phyloP scores from a whole-genome alignment of 2,329 filamentous ascomycete genomes.

The Aureobasidium mangrovei region DNA sequence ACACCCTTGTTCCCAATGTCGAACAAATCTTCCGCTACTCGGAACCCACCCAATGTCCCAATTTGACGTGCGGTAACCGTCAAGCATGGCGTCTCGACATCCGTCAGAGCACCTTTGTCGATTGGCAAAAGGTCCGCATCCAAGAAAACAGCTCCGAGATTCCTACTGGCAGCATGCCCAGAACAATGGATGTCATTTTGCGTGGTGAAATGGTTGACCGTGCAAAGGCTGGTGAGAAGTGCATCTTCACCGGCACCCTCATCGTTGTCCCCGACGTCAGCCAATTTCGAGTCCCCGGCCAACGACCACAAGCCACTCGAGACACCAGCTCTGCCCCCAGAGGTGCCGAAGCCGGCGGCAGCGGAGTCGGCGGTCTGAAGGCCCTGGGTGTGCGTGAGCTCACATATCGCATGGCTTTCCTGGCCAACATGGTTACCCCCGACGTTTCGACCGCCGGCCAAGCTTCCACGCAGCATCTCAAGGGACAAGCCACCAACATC shows the following conservation, averaged over 20 bases:
- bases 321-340: conserved; percentile 68
- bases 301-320: conserved; percentile 71
- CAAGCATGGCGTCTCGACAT: conserved; percentile 96
- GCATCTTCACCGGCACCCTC: conserved; percentile 90
- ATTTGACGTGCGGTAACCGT: conserved; percentile 76
- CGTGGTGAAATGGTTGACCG: conserved; percentile 96
- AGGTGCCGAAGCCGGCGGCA: conserved; percentile 67
- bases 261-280: conserved; percentile 97
- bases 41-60: conserved; percentile 92
- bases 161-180: conserved; percentile 94
- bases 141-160: conserved; percentile 99
- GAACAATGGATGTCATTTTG: conserved; percentile 94
- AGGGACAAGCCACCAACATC: conserved; percentile 72
- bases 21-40: conserved; percentile 98
- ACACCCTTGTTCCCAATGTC: conserved; percentile 75
- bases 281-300: conserved; percentile 81
- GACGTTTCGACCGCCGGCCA: conserved; percentile 76
- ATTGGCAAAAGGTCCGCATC: conserved; percentile 98
- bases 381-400: conserved; percentile 88
- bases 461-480: conserved; percentile 54
- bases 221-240: conserved; percentile 95
- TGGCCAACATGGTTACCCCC: conserved; percentile 90
- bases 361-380: conserved; percentile 80
- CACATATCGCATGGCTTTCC: conserved; percentile 92
- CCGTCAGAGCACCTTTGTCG: conserved; percentile 90